Evolutionary conservation across 306 rosid species (phyloP), one percentile per base, ranked within the genome.

Genomic region (Urtica urens): DNA sequence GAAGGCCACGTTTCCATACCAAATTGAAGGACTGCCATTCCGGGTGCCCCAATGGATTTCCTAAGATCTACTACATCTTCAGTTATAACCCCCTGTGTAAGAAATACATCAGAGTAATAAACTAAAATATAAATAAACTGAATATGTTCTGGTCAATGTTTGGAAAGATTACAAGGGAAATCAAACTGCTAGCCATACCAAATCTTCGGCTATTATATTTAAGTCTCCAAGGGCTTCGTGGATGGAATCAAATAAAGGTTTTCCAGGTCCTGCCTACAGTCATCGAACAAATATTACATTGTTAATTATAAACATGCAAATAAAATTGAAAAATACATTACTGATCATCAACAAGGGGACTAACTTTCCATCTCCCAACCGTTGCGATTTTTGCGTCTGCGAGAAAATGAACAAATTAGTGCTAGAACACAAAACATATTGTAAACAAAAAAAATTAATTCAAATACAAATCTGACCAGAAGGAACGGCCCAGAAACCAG

Each of bases 241-340:
- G 67, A 84, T 67, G 69, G 90, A 77, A 62, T 84, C 77, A 66
- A 88, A 88, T 55, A 88, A 68, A 28, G 90, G 72, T 64, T 68
- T 57, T 64, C 97, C 90, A 47, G 97, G 93, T 66, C 97, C 97
- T 43, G 77, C 97, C 97, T 88, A n/a, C n/a, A n/a, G n/a, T n/a
- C n/a, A n/a, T n/a, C n/a, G n/a, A 31, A 31, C 37, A 31, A 13
- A 31, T 31, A 31, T 31, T 31, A 8, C 37, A 31, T 8, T 13
- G 7, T 31, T 31, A 1, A 0, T 7, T 13, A 7, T 7, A 31
- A 31, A 31, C 40, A 31, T 58, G n/a, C n/a, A 38, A 60, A 7
- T 17, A 29, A 5, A 52, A 50, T 37, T 62, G 50, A 63, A n/a
- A n/a, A n/a, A n/a, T n/a, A n/a, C n/a, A n/a, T n/a, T n/a, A n/a